Evolutionary conservation across 2,329 filamentous ascomycete genomes (phyloP).

Genomic region (Claviceps cyperi): DNA sequence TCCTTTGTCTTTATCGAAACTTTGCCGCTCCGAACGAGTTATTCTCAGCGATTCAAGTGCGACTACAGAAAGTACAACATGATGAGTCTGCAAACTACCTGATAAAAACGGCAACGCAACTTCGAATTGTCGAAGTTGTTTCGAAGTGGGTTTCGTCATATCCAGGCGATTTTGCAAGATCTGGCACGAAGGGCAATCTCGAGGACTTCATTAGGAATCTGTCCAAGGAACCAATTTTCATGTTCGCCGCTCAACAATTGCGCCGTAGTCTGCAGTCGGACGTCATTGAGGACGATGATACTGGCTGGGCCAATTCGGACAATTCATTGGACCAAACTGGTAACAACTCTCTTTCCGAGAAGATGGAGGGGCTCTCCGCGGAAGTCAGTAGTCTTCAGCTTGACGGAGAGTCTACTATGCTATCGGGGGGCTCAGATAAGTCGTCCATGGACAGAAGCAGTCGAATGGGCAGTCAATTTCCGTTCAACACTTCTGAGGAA

Average conservation of each 20-base stretch:
- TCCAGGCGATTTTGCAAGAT: slow-evolving; percentile 81
- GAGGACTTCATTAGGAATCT: slow-evolving; percentile 62
- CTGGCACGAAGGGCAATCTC: slow-evolving; percentile 55
- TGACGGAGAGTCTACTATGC: slow-evolving; percentile 30
- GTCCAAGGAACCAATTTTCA: slow-evolving; percentile 67
- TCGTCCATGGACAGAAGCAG: slow-evolving; percentile 26
- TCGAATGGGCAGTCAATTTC: slow-evolving; percentile 30
- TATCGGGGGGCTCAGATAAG: slow-evolving; percentile 31
- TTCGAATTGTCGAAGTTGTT: slow-evolving; percentile 70
- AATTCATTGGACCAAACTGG: slow-evolving; percentile 26
- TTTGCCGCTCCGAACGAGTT: slow-evolving; percentile 74
- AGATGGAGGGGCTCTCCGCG: slow-evolving; percentile 22
- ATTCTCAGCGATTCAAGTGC: slow-evolving; percentile 61
- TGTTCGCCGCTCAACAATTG: slow-evolving; percentile 76
- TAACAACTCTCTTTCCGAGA: slow-evolving; percentile 22
- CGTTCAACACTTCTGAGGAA: slow-evolving; percentile 56
- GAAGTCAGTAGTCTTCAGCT: slow-evolving; percentile 35
- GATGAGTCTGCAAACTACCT: slow-evolving; percentile 55
- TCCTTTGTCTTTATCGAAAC: slow-evolving; percentile 85
- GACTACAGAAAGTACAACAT: slow-evolving; percentile 56
- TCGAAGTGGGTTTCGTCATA: slow-evolving; percentile 84
- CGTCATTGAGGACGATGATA: slow-evolving; percentile 77
- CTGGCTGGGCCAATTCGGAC: slow-evolving; percentile 80
- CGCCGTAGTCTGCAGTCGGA: slow-evolving; percentile 56
- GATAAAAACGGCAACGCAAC: slow-evolving; percentile 63